Evolutionary conservation across 1,139 yeast genomes (phyloP).

Genomic region (Zygosaccharomyces sapae): DNA sequence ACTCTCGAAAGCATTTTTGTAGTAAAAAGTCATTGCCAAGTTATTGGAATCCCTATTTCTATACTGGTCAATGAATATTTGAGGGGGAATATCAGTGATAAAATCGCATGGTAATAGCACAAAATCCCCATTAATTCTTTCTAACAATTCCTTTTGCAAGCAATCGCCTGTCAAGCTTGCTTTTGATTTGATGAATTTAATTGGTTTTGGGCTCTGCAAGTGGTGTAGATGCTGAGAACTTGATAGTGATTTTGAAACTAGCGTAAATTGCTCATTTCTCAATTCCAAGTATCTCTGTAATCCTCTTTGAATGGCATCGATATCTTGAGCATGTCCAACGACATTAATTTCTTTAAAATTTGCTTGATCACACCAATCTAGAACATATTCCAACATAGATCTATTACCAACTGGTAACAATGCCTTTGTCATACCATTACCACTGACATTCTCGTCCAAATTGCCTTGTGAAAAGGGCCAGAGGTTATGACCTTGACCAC

Average conservation of each 20-base stretch:
- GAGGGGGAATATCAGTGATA: slow-evolving; percentile 87
- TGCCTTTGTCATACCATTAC: slow-evolving; percentile 71
- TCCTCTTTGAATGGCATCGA: slow-evolving; percentile 30
- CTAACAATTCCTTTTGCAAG: slow-evolving; percentile 47
- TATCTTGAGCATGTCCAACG: slow-evolving; percentile 44
- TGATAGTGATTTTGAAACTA: slow-evolving; percentile 26
- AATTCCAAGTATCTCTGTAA: slow-evolving; percentile 25
- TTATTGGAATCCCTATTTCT: slow-evolving; percentile 64
- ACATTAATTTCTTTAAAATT: slow-evolving; percentile 62
- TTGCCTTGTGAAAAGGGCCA: slow-evolving; percentile 61
- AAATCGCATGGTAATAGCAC: slow-evolving; percentile 91
- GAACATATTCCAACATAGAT: slow-evolving; percentile 84
- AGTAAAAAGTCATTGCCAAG: slow-evolving; percentile 67
- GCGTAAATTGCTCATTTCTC: slow-evolving; percentile 30
- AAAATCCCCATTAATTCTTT: slow-evolving; percentile 48
- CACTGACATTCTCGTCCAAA: slow-evolving; percentile 15
- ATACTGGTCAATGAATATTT: slow-evolving; percentile 77
- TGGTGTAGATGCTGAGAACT: slow-evolving; percentile 28
- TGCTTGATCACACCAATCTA: slow-evolving; percentile 92
- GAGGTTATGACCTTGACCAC: slow-evolving; percentile 76
- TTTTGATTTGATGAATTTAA: slow-evolving; percentile 47
- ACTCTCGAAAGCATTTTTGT: slow-evolving; percentile 63
- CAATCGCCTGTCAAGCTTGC: slow-evolving; percentile 62
- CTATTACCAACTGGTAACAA: slow-evolving; percentile 82
- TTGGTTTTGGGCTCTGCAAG: slow-evolving; percentile 37